phyloP scores from a whole-genome alignment of 1,139 yeast species.

The Candida pseudoviswanathii region DNA sequence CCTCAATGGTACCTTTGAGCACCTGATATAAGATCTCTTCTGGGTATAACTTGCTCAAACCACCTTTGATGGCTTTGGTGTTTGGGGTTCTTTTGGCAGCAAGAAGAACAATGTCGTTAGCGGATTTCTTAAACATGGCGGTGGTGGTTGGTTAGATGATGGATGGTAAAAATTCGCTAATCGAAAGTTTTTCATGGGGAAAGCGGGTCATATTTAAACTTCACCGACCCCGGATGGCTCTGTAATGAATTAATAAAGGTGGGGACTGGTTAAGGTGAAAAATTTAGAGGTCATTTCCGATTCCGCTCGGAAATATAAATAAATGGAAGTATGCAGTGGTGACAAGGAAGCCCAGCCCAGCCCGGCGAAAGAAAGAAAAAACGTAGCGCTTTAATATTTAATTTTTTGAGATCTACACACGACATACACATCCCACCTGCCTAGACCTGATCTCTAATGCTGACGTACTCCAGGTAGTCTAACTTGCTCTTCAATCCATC shows the following conservation, averaged over 20 bases:
- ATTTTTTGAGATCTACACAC: not conserved
- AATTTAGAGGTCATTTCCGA: not conserved
- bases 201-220: not conserved
- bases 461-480: conserved; percentile 28
- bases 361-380: not conserved
- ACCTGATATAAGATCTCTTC: conserved; percentile 36
- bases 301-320: conserved; percentile 2
- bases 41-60: conserved; percentile 35
- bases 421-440: not conserved
- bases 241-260: conserved; percentile 1
- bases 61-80: conserved; percentile 39
- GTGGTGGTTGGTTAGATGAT: not conserved
- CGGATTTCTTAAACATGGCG: conserved; percentile 23
- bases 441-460: conserved; percentile 15
- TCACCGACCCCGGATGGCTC: not conserved
- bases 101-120: conserved; percentile 37
- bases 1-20: conserved; percentile 29
- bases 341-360: not conserved
- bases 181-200: not conserved
- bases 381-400: too few species aligned
- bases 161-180: not conserved
- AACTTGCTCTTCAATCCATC: conserved; percentile 39
- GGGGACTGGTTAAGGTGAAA: not conserved
- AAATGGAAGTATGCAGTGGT: conserved; percentile 6
- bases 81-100: conserved; percentile 41